Evolutionary conservation across 2,329 filamentous ascomycete genomes (phyloP).

Genomic region (Knufia petricola): DNA sequence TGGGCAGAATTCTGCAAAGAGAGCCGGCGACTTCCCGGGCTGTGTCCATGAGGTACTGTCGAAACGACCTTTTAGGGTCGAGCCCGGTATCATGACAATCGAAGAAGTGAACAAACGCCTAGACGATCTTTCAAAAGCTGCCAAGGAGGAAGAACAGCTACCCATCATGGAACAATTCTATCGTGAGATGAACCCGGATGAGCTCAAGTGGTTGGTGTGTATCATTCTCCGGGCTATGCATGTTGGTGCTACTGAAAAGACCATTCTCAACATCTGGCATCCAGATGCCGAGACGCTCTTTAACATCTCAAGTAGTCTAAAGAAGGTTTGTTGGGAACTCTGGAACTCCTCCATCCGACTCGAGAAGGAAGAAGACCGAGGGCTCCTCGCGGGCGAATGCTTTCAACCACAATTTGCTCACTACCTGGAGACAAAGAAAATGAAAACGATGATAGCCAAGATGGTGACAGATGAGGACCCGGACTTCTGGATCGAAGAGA

Average conservation of each 20-base stretch:
- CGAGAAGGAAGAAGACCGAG: conserved; percentile 58
- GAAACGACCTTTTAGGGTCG: conserved; percentile 67
- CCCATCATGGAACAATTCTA: conserved; percentile 79
- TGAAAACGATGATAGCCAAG: conserved; percentile 66
- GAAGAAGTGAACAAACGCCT: conserved; percentile 81
- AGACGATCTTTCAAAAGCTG: conserved; percentile 64
- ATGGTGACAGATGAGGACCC: conserved; percentile 59
- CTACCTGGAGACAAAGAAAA: conserved; percentile 75
- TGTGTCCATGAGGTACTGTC: conserved; percentile 78
- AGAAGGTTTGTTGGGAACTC: conserved; percentile 90
- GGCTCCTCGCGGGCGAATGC: conserved; percentile 78
- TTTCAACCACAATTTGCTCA: conserved; percentile 94
- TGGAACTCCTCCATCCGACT: conserved; percentile 63
- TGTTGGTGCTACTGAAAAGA: conserved; percentile 72
- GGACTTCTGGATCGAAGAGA: conserved; percentile 95
- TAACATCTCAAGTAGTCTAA: conserved; percentile 81
- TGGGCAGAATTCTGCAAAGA: conserved; percentile 54
- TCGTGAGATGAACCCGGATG: conserved; percentile 80
- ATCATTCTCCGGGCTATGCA: conserved; percentile 80
- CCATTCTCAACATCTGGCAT: conserved; percentile 74
- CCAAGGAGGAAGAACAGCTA: conserved; percentile 73
- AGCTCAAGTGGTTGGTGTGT: conserved; percentile 87
- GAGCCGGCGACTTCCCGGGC: conserved; percentile 85
- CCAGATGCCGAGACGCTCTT: conserved; percentile 69
- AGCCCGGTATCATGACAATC: conserved; percentile 70